Percentiles rank a stretch among this genome's conserved stretches.
phyloP scores from a whole-genome alignment of 495 filamentous ascomycete species.

The Mytilinidion resinicola region DNA sequence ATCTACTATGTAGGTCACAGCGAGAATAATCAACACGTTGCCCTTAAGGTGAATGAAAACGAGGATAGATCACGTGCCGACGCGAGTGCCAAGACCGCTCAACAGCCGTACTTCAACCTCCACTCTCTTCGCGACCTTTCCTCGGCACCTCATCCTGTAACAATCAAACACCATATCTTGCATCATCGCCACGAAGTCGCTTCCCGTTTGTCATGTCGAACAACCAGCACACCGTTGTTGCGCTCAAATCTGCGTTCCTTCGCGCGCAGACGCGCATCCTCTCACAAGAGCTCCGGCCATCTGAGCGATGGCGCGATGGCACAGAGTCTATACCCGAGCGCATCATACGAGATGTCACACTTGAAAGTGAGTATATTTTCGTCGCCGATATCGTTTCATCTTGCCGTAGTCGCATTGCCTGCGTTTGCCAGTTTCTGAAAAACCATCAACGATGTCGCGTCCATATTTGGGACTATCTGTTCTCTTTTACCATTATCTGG shows the following conservation, averaged over 20 bases:
- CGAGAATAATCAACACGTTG: background rate
- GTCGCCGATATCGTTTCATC: no score
- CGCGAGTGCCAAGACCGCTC: background rate
- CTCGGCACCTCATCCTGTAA: no score
- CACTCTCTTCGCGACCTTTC: no score
- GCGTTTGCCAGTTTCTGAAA: background rate
- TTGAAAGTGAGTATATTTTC: constrained; percentile 18
- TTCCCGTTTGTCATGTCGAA: background rate
- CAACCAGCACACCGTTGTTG: constrained; percentile 19
- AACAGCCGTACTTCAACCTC: background rate
- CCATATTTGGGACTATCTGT: no score
- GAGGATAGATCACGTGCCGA: background rate
- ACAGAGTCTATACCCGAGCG: constrained; percentile 10
- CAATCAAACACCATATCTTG: no score
- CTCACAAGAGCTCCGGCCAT: constrained; percentile 17
- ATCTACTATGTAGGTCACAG: background rate
- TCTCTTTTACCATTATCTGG: background rate
- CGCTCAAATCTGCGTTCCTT: constrained; percentile 25
- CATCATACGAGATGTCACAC: constrained; percentile 21
- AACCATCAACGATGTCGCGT: no score
- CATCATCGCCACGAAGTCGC: no score
- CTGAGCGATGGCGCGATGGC: constrained; percentile 7
- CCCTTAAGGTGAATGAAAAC: background rate
- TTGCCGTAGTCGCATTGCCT: background rate
- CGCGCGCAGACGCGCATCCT: constrained; percentile 27